These are phyloP conservation scores for Plasmodium malariae DNA, from an alignment of 169 alveolate species.

Conservation along the genomic window DNA sequence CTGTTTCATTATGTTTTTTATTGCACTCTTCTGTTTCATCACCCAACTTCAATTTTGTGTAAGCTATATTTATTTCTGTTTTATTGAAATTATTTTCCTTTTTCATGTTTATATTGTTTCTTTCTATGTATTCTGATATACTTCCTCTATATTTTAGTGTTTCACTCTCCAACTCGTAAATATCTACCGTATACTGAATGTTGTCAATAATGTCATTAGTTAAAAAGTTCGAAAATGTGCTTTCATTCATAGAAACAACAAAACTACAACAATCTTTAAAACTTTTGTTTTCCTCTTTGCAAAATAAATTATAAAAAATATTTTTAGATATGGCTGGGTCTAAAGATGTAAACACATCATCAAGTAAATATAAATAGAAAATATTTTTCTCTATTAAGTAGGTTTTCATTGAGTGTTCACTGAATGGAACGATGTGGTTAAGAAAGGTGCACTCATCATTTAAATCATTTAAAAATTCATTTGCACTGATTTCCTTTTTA, in stretches of 20 bases:
- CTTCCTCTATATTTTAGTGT: conserved; percentile 36
- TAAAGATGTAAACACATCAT: conserved; percentile 81
- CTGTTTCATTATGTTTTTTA: not conserved
- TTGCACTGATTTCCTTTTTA: not conserved
- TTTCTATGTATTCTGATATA: conserved; percentile 23
- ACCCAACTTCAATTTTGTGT: conserved; percentile 14
- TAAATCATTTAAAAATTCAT: conserved; percentile 25
- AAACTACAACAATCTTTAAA: conserved; percentile 61
- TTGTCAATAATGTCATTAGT: conserved; percentile 31
- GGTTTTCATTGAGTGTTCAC: conserved; percentile 1
- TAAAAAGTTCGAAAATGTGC: conserved; percentile 25
- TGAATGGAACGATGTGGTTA: not conserved
- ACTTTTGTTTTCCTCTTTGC: conserved; percentile 39
- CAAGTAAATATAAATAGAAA: conserved; percentile 76
- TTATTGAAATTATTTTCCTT: conserved; percentile 24
- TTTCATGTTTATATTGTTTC: conserved; percentile 18
- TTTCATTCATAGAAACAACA: conserved; percentile 48
- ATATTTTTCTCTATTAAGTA: conserved; percentile 20
- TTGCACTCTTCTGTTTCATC: conserved; percentile 6
- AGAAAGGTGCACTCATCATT: not conserved
- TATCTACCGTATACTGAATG: conserved; percentile 31
- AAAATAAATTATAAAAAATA: conserved; percentile 82
- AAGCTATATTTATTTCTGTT: conserved; percentile 11
- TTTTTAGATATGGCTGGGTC: conserved; percentile 81
- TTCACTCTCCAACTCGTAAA: conserved; percentile 24